Evolutionary conservation across 1,284 basidiomycete species (phyloP).

Genomic region (Puccinia coronata): DNA sequence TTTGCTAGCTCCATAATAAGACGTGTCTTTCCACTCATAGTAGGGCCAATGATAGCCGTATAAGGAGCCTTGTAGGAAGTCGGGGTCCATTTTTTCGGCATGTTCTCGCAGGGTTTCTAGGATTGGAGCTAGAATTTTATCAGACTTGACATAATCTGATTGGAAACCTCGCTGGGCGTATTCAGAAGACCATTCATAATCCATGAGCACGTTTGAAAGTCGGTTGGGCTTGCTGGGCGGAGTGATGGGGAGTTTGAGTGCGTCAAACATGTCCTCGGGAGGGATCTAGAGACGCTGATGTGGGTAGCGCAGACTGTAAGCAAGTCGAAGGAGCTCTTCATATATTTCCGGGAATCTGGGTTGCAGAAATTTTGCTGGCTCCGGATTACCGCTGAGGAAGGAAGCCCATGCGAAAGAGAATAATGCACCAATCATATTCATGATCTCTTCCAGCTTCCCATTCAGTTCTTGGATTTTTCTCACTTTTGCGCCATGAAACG

Average conservation of each 20-base stretch:
- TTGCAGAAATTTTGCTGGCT: not conserved
- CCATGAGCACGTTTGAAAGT: not conserved
- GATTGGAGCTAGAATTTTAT: not conserved
- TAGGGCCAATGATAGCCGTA: slow-evolving; percentile 11
- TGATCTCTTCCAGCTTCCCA: not conserved
- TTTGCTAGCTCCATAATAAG: not conserved
- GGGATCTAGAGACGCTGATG: not conserved
- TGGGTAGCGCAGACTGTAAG: not conserved
- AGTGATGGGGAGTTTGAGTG: not conserved
- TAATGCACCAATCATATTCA: not conserved
- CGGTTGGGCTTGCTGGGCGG: not conserved
- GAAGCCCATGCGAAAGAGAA: not conserved
- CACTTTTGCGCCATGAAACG: not conserved
- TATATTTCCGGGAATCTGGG: not conserved
- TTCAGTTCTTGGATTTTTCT: not conserved
- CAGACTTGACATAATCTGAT: not conserved
- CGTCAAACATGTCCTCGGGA: not conserved
- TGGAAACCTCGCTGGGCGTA: not conserved
- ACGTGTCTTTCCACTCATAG: not conserved
- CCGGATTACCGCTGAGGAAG: not conserved
- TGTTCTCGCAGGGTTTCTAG: not conserved
- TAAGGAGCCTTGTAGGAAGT: not conserved
- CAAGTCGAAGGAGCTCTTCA: not conserved
- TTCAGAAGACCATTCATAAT: not conserved
- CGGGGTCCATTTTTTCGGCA: not conserved